phyloP scores from a whole-genome alignment of 345 rosid species.

The Euphorbia peplus region DNA sequence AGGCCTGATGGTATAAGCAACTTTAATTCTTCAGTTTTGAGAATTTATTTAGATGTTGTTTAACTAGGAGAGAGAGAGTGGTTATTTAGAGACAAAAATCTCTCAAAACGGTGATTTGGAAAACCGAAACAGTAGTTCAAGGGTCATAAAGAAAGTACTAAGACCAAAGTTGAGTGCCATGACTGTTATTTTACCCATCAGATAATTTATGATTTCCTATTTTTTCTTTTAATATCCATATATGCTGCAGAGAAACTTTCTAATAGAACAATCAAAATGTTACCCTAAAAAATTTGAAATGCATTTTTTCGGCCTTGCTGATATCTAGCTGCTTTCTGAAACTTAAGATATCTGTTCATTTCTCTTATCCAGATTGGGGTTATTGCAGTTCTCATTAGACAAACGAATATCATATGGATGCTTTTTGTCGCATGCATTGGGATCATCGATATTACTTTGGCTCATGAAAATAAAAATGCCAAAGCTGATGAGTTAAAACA shows the following conservation, averaged over 20 bases:
- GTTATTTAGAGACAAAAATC: too few relatives aligned
- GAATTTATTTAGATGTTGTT: too few relatives aligned
- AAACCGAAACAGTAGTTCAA: too few relatives aligned
- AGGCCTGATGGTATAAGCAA: too few relatives aligned
- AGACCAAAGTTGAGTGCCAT: too few relatives aligned
- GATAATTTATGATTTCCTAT: neutral
- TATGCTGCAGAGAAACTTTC: neutral
- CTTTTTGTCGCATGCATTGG: constrained; percentile 81
- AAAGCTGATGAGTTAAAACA: constrained; percentile 21
- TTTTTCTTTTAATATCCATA: neutral
- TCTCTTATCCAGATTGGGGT: constrained; percentile 65
- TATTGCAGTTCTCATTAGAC: constrained; percentile 61
- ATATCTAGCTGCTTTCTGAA: neutral
- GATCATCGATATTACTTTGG: constrained; percentile 54
- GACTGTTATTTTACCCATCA: neutral
- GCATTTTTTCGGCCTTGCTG: too few relatives aligned
- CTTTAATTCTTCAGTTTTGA: too few relatives aligned
- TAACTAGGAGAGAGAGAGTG: too few relatives aligned
- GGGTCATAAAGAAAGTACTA: too few relatives aligned
- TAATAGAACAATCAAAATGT: neutral
- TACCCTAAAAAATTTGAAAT: neutral
- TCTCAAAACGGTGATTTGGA: too few relatives aligned
- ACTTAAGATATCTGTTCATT: constrained; percentile 12
- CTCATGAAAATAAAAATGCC: constrained; percentile 24
- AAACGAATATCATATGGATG: constrained; percentile 89